Evolutionary conservation across 2,329 filamentous ascomycete species (phyloP).

Genomic region (Pseudogymnoascus sp.): DNA sequence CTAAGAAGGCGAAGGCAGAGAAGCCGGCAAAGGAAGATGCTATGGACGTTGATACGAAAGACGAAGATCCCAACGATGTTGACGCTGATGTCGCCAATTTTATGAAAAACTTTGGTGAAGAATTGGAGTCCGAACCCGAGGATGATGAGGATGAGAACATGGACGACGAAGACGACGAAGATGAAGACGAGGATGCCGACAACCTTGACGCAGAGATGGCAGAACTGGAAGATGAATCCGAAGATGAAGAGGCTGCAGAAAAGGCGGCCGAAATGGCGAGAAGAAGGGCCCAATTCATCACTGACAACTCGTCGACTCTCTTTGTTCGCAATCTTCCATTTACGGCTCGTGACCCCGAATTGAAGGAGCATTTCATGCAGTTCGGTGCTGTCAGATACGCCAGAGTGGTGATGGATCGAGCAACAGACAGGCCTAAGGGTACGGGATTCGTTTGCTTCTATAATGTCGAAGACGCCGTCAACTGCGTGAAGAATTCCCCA

Average conservation of each 20-base stretch:
- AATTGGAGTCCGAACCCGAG: conserved; percentile 32
- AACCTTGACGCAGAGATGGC: conserved; percentile 32
- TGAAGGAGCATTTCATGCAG: conserved; percentile 77
- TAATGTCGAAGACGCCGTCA: conserved; percentile 63
- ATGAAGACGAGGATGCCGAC: conserved; percentile 44
- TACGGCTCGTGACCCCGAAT: conserved; percentile 69
- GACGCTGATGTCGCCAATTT: conserved; percentile 23
- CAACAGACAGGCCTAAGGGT: conserved; percentile 78
- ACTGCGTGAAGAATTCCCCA: conserved; percentile 70
- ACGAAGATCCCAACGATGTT: conserved; percentile 34
- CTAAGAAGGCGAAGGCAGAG: conserved; percentile 19
- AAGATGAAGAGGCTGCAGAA: conserved; percentile 37
- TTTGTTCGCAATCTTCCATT: conserved; percentile 95
- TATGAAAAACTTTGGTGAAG: conserved; percentile 28
- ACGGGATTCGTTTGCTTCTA: conserved; percentile 95
- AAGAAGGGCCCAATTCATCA: conserved; percentile 33
- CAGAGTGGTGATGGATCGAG: conserved; percentile 78
- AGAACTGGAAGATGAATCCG: conserved; percentile 29
- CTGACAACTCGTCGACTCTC: conserved; percentile 66
- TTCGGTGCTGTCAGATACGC: conserved; percentile 90
- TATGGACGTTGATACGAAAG: conserved; percentile 22
- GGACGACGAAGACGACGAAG: conserved; percentile 49
- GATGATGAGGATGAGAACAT: conserved; percentile 34
- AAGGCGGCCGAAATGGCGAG: conserved; percentile 32
- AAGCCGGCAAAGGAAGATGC: conserved; percentile 29